Base-by-base conservation (phyloP, 352 stramenopile species). In the Pythium aquatile region DNA sequence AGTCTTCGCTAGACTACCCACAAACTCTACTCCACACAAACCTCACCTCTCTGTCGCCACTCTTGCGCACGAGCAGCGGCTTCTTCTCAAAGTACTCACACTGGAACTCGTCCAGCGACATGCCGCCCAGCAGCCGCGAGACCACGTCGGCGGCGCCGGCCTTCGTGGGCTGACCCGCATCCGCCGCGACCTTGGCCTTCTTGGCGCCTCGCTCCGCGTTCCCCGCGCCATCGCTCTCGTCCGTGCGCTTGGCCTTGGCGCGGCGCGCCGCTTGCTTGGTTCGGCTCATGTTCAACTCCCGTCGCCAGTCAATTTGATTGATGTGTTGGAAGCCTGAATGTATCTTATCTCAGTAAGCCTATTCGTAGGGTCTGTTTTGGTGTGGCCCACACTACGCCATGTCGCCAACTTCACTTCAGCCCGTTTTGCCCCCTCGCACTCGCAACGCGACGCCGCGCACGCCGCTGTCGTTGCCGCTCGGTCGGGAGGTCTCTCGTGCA, bases 1-100 rank as follows among this genome's bases (percentile, higher is more conserved):
- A 46, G 9, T 49, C 46, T 28, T 39, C 2, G 32, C n/a, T n/a
- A 17, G 10, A 3, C 17, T 49, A 56, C 61, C 13, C 16, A 40
- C 6, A 26, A 8, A 52, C 11, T 9, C 20, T 17, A 37, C 24
- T 20, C 11, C 4, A 8, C 32, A 10, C 33, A 30, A 1, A 17
- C 44, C 61, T 35, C 51, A 82, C 76, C 65, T 74, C 66, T 39
- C 80, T 59, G 48, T 82, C 82, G 4, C 71, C 77, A 14, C 74
- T 75, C 32, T 69, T 78, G 44, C 77, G 77, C 47, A 94, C 80
- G 5, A 89, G 61, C 30, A 96, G 69, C 39, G 85, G 87, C 63
- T 94, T 93, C 69, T 92, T 93, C 70, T 96, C 87, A 69, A 94
- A 96, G 67, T 94, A 78, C 35, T 93, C 70, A 37, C 63, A 63